Evolutionary conservation across 441 rosid species (phyloP), one percentile per base, ranked within the genome.

Genomic region (Viola pubescens): DNA sequence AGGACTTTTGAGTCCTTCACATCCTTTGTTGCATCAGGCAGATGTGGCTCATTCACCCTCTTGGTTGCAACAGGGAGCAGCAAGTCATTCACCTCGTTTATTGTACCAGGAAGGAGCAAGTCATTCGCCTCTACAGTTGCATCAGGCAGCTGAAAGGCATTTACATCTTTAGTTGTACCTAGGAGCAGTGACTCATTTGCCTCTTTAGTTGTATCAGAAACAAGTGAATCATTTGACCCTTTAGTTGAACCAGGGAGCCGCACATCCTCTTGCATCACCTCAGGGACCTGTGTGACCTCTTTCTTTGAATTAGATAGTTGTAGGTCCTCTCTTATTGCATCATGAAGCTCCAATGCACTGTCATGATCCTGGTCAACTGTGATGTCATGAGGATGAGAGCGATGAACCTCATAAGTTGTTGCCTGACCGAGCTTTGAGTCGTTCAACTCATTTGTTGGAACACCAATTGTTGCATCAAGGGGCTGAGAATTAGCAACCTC

Each of bases 401-500:
- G 63, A 58, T 48, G 39, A 60, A 46, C 48, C 52, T 65, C 59
- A 26, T 11, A 7, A 26, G 11, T 61, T 56, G 16, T 49, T 42
- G 48, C 40, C 56, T 34, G 59, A 52, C 34, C 57, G 26, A 62
- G 45, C 38, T 63, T 63, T 6, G 63, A 42, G 38, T 57, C 62
- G 42, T 38, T 69, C 54, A 46, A 49, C 39, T 52, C 19, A 47
- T 54, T 54, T 49, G 43, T 57, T 62, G 56, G 59, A 54, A 16
- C 19, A 16, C 45, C 19, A 47, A 48, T 54, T 49, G 43, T 57
- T 62, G 56, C 55, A 54, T 12, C 37, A 53, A 8, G 41, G n/a
- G 4, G 38, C 58, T 56, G 62, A 19, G 73, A 78, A 63, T 65
- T 71, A 57, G 75, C 76, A 54, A 76, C 70, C 73, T 70, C 77